Base-by-base conservation (phyloP, 169 alveolate species). In the Babesia divergens region DNA sequence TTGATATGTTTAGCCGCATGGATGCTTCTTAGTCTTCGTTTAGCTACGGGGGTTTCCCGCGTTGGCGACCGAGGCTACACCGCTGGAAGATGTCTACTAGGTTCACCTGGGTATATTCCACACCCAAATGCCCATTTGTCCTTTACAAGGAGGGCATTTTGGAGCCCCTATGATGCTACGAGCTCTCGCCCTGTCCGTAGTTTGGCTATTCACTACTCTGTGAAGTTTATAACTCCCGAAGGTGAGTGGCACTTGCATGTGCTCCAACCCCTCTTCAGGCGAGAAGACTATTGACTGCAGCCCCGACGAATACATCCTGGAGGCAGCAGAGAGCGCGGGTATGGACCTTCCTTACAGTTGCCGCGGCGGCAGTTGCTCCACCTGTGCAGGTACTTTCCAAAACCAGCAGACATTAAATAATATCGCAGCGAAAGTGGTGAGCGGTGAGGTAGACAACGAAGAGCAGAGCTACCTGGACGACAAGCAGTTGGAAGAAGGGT, bases 261-360 rank as follows among this genome's bases (percentile, higher is more conserved):
- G 3, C n/a, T 34, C 37, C 6, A 44, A 24, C 34, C 4, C 2
- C 26, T 37, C n/a, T 50, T 32, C 62, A 86, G 95, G 94, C 11
- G 92, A 86, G 20, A 89, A 79, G 70, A 62, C 53, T 28, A 67
- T 91, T 28, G 92, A 89, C 69, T 89, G 95, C 52, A 81, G 64
- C 20, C 93, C 89, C 37, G 93, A 89, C 71, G 94, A 91, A 66
- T 91, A 91, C 74, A 87, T 91, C 65, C 70, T 91, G 67, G 95
- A 91, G 38, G 93, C 94, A 0, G 91, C 94, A 6, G 95, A 91
- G 53, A 86, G 75, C 11, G 93, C 89, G 18, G 93, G 91, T 16
- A 72, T 91, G n/a, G 95, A 91, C 34, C 84, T 91, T 44, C 95
- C 95, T 20, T 91, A 89, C 74, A 90, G 94, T 43, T 91, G 95